phyloP scores from a whole-genome alignment of 371 early-diverging fungal species.

The Lichtheimia ramosa region DNA sequence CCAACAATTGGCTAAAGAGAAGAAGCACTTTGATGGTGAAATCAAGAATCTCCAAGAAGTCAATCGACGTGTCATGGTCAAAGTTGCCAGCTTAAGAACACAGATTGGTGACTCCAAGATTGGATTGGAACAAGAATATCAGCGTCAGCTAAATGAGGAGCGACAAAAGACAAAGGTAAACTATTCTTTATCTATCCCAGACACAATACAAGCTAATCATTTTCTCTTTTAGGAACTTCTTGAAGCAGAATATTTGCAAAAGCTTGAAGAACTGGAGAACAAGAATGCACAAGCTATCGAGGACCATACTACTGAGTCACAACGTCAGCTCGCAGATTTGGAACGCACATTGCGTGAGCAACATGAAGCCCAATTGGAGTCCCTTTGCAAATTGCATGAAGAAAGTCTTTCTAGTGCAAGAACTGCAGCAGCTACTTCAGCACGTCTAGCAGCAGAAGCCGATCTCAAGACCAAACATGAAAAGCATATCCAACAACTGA shows the following conservation, averaged over 20 bases:
- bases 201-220: neutral
- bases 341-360: slow-evolving; percentile 11
- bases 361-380: neutral
- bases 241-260: neutral
- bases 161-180: slow-evolving; percentile 11
- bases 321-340: slow-evolving; percentile 3
- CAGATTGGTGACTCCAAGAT: slow-evolving; percentile 9
- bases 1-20: neutral
- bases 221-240: slow-evolving; percentile 3
- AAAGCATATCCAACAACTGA: slow-evolving; percentile 25
- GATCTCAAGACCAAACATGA: neutral
- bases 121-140: slow-evolving; percentile 9
- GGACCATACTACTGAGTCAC: slow-evolving; percentile 9
- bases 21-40: neutral
- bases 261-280: slow-evolving; percentile 1
- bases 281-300: slow-evolving; percentile 16
- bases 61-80: slow-evolving; percentile 5
- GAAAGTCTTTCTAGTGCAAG: neutral
- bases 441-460: slow-evolving; percentile 15
- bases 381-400: neutral
- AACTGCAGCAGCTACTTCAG: neutral
- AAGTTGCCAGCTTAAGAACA: slow-evolving; percentile 9
- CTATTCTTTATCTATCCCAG: too few species aligned
- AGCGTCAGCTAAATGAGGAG: slow-evolving; percentile 9
- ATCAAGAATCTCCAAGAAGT: slow-evolving; percentile 6